Conservation (phyloP, 306 rosid species). For the Adenanthera pavonina region DNA sequence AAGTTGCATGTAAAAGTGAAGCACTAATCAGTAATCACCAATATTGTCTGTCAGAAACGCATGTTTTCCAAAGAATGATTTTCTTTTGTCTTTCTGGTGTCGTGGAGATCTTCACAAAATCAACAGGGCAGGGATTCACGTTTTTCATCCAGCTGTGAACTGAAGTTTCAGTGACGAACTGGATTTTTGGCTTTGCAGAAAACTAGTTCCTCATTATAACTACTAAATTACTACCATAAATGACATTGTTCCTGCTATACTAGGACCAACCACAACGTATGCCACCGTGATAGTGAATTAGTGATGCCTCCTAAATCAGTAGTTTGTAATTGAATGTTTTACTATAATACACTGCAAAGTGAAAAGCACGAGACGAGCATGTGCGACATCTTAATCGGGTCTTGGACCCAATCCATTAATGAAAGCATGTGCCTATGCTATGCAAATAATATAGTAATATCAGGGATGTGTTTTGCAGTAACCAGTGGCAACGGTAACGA, state of each 20-base stretch:
- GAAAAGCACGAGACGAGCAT: neutral
- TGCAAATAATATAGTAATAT: neutral
- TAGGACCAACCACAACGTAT: neutral
- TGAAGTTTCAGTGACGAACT: neutral
- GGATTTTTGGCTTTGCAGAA: neutral
- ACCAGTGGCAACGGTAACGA: neutral
- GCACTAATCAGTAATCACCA: neutral
- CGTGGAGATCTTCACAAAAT: neutral
- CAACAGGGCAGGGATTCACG: neutral
- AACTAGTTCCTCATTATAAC: neutral
- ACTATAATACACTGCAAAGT: neutral
- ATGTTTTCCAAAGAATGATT: neutral
- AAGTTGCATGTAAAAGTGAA: neutral
- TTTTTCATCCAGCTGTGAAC: neutral
- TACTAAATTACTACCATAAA: neutral
- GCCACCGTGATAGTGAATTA: neutral
- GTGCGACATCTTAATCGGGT: neutral
- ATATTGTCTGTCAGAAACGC: neutral
- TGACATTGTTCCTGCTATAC: neutral
- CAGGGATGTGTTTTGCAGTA: conserved; percentile 6
- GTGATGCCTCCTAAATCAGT: neutral
- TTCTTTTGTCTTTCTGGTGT: neutral
- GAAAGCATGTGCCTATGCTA: neutral
- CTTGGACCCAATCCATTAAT: neutral
- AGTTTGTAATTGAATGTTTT: neutral